Base-by-base conservation (phyloP, 352 stramenopile genomes). In the Pythium insidiosum region DNA sequence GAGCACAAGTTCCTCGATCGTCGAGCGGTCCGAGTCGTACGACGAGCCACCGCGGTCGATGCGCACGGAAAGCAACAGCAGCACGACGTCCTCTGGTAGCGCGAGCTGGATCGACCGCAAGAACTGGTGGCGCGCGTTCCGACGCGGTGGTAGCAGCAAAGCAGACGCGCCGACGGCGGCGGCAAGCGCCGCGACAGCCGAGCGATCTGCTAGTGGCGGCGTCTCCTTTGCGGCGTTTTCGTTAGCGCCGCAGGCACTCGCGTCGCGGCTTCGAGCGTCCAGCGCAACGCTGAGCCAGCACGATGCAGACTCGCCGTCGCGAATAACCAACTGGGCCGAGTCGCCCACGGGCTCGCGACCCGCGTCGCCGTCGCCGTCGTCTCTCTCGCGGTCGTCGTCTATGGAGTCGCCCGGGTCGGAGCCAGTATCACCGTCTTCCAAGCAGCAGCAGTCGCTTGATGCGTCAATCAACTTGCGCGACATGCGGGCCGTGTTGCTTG, bases 81-180 rank as follows among this genome's bases (percentile, higher is more conserved):
- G 47, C 38, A 53, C 45, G 25, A 51, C 35, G 24, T 50, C 41
- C 38, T 48, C 31, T n/a, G 41, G 53, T 21, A 51, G 53, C 13
- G 25, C 41, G 12, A 51, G 41, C 36, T 56, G 47, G 53, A 55
- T 55, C 38, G 71, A 86, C 50, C 82, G 79, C 56, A 75, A 73
- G 47, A 52, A 83, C 22, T 88, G 75, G 75, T 88, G 75, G 75
- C 70, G 62, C 20, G 70, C 72, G 37, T 73, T 85, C 53, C 70
- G 72, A 43, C 71, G 74, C 13, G 68, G 74, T 9, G 71, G 71
- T 44, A 59, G 58, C 39, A 33, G 50, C 29, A 80, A 82, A 31
- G 28, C 25, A 2, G 31, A n/a, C n/a, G n/a, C n/a, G n/a, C n/a
- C n/a, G n/a, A n/a, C 7, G 2, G 29, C 38, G 1, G 13, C 18